Conservation (phyloP, 1,284 basidiomycete species). For the Ceratobasidium sp. region DNA sequence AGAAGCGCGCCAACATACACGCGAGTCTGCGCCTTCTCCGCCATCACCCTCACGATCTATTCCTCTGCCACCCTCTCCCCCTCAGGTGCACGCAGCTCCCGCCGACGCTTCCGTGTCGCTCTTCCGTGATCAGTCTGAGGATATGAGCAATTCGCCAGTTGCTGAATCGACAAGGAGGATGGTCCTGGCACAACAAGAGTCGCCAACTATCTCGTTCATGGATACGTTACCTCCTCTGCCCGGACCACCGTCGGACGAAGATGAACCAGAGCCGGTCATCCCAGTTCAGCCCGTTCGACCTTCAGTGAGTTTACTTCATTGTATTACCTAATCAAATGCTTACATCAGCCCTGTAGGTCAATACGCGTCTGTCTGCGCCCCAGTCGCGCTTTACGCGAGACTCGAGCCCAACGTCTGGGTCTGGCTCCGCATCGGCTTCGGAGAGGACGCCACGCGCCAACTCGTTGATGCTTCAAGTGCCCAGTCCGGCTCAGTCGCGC, state of each 20-base stretch:
- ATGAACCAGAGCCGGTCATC: background rate
- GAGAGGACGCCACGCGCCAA: constrained; percentile 30
- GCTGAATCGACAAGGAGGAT: constrained; percentile 4
- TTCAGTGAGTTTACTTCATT: background rate
- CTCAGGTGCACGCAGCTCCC: background rate
- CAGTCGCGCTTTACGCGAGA: constrained; percentile 3
- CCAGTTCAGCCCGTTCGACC: constrained; percentile 7
- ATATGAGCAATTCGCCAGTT: background rate
- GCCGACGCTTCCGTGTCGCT: constrained; percentile 29
- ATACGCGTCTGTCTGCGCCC: constrained; percentile 22
- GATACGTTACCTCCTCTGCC: constrained; percentile 35
- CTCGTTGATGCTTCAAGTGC: constrained; percentile 8
- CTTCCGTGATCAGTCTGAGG: background rate
- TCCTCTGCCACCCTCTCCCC: constrained; percentile 30
- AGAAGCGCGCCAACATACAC: background rate
- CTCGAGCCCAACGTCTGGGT: constrained; percentile 15
- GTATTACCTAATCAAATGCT: background rate
- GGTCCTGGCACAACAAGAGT: constrained; percentile 30
- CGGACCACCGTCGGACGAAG: constrained; percentile 39
- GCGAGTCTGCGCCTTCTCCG: constrained; percentile 7
- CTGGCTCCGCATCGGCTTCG: constrained; percentile 15
- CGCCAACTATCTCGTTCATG: constrained; percentile 42
- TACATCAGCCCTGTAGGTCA: constrained; percentile 1
- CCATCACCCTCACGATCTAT: constrained; percentile 35
- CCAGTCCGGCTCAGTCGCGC: background rate